Evolutionary conservation across 305 asterid genomes (phyloP), one percentile per base, ranked within the genome.

Genomic region (Solanum hybrid): DNA sequence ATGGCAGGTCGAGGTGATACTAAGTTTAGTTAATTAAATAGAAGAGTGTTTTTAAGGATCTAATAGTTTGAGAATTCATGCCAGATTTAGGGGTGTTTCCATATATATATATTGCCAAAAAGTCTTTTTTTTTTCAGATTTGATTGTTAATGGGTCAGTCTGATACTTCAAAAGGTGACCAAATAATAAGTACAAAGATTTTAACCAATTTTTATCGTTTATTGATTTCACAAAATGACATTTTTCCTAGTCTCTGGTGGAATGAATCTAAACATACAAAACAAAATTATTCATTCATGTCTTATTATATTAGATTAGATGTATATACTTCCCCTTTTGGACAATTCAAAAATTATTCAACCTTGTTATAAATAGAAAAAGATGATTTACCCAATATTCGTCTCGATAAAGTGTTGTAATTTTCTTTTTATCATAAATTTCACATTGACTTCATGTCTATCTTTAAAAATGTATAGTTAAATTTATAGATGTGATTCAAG

Each of bases 1-100:
- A 0, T 56, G 69, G 0, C 69, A 56, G 10, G 10, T 56, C 2
- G 10, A 0, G 24, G 0, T 56, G 69, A 32, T 32, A 32, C 10
- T 56, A 56, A 6, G 24, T 56, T 56, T 17, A 56, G 10, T 56
- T 56, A 56, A 17, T 56, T 1, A 56, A 56, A 56, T 56, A 56
- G n/a, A 51, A 56, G 24, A 3, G 69, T 56, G 0, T 20, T 56
- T 56, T 56, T 6, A 56, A 56, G 69, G 10, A 17, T 56, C 10
- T 17, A 56, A 56, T 56, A 17, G 24, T 56, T 56, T 0, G 69
- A 56, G 10, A 56, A 56, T 3, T 56, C 24, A 7, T 17, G 69
- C 2, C 69, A 56, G n/a, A 17, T 56, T 16, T 51, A 51, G 64
- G 64, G 64, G 64, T 16, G 22, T 0, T 14, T 51, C 22, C 22